Percentiles rank a stretch among this genome's conserved stretches.
Evolutionary conservation across 73 alveolate genomes (phyloP).

Genomic region (Tetrahymena malaccensis): DNA sequence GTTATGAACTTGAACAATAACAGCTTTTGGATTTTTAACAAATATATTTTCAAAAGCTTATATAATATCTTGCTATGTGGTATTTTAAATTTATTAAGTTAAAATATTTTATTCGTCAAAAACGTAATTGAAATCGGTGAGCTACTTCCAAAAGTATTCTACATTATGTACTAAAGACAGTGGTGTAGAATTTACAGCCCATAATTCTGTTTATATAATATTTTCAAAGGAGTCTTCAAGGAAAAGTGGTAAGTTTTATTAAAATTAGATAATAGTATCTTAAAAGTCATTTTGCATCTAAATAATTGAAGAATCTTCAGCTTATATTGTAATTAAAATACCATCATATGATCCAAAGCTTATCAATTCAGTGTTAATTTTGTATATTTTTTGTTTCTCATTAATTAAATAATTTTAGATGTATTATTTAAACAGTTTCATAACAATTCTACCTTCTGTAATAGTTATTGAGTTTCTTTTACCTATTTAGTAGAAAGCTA

Average conservation of each 20-base stretch:
- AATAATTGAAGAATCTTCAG: background rate
- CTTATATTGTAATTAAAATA: background rate
- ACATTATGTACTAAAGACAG: background rate
- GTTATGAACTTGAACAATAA: background rate
- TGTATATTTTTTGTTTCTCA: background rate
- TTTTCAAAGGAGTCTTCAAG: background rate
- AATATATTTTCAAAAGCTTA: background rate
- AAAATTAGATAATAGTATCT: background rate
- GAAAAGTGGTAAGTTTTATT: background rate
- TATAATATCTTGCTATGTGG: background rate
- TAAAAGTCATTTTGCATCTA: background rate
- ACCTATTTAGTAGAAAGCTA: background rate
- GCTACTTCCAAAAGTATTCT: background rate
- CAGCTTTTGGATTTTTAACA: background rate
- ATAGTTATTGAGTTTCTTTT: background rate
- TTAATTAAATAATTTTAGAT: background rate
- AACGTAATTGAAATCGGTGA: background rate
- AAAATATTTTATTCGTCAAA: background rate
- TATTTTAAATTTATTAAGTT: background rate
- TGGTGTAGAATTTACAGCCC: background rate
- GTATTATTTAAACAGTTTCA: background rate
- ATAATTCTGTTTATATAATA: background rate
- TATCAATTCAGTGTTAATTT: background rate
- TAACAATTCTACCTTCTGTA: background rate
- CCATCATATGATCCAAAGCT: background rate